Evolutionary conservation across 495 filamentous ascomycete species (phyloP).

Genomic region (Penicillium coffeae): DNA sequence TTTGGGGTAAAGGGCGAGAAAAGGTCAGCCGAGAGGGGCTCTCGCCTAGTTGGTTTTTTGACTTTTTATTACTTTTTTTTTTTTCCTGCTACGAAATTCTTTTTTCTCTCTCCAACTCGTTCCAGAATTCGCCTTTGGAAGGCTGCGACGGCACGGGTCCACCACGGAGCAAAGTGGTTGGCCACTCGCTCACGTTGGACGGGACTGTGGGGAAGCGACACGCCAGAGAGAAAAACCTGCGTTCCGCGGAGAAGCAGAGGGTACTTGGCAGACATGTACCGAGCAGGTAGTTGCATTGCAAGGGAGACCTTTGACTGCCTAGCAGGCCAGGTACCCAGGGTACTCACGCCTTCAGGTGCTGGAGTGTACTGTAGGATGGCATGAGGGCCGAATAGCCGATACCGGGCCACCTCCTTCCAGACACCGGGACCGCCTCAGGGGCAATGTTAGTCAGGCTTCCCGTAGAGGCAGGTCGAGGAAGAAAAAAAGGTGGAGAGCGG

Average conservation of each 20-base stretch:
- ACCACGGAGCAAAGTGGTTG: constrained; percentile 8
- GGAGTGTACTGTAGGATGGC: too few species aligned
- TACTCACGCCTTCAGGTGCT: too few species aligned
- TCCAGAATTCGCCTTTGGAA: constrained; percentile 5
- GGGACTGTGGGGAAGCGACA: not conserved
- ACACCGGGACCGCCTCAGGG: not conserved
- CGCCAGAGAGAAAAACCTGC: constrained; percentile 2
- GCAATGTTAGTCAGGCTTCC: not conserved
- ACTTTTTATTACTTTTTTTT: constrained; percentile 14
- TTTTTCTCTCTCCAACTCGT: constrained; percentile 6
- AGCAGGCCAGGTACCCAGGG: too few species aligned
- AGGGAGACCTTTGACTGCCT: too few species aligned
- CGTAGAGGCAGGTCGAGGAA: constrained; percentile 2
- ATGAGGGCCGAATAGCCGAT: constrained; percentile 22
- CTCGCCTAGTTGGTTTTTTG: constrained; percentile 15
- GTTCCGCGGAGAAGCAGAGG: constrained; percentile 13
- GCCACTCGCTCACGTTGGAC: not conserved
- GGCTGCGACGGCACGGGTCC: constrained; percentile 18
- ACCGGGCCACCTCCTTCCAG: constrained; percentile 7
- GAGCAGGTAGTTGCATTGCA: too few species aligned
- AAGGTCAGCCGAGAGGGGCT: constrained; percentile 17
- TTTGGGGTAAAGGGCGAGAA: constrained; percentile 2
- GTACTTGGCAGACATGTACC: too few species aligned
- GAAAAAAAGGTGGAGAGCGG: not conserved
- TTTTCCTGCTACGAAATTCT: too few species aligned